Base-by-base conservation (phyloP, 768 basidiomycete species). In the Suillus placidus region DNA sequence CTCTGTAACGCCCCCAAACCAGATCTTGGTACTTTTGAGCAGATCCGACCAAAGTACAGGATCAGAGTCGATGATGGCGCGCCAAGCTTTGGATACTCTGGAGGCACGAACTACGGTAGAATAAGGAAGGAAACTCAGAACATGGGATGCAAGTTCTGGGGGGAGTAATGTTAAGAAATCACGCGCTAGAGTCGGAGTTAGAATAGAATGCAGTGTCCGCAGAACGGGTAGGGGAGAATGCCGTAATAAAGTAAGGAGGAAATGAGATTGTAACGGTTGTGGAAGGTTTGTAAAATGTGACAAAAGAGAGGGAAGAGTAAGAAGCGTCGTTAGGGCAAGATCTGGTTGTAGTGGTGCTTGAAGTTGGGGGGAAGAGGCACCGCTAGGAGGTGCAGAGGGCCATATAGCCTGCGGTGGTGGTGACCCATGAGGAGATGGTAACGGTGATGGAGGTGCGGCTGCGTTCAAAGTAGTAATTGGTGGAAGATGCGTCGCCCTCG, bases 131-230 rank as follows among this genome's bases (percentile, higher is more conserved):
- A 85, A 94, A 70, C 89, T 89, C 68, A 99, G 85, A 68, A 98
- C 86, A 68, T 93, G 91, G 1, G 95, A 92, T 60, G 94, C 91
- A 43, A 99, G 87, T 72, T 99, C 97, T 40, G 93, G 89, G 6
- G 97, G 97, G 12, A 98, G 87, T 45, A 94, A 86, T 2, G 92
- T 90, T 69, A 99, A 85, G 76, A 98, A 99, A 78, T 99, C 97
- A 70, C 96, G 91, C 26, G 95, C 94, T 35, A 99, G 83, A 3
- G 94, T 95, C 32, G 92, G 94, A 1, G 92, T 90, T 70, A 98
- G 83, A 71, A 99, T 92, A 42, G 91, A 89, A 72, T 96, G 91
- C 18, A 99, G 79, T 1, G 92, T 92, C 61, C 97, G 91, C 34
- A 99, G 84, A 43, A 98, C 97, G 5, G 94, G 90, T 23, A 97